Base-by-base conservation (phyloP, 371 early-diverging fungal genomes). In the Cokeromyces recurvatus region DNA sequence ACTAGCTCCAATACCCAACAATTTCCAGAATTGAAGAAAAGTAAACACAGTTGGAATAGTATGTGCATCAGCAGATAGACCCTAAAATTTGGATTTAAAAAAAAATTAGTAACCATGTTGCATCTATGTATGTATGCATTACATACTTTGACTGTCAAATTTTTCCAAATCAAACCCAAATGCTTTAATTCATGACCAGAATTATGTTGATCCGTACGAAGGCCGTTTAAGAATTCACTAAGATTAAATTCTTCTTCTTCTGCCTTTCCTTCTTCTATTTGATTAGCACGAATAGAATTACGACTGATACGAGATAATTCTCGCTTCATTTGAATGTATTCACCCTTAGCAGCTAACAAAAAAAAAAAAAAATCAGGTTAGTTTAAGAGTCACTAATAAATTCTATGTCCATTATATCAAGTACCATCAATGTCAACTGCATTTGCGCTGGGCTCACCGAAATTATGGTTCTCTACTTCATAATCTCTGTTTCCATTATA, bases 81-180 rank as follows among this genome's bases (percentile, higher is more conserved):
- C 57, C 76, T 57, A 60, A 29, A n/a, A 3, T 31, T 10, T 36
- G 25, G 19, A 15, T 4, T 24, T 6, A 32, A 31, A 39, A 32
- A 22, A 31, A 22, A 21, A 27, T 11, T 7, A 27, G 29, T 27
- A 27, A 27, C 7, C 29, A n/a, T n/a, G n/a, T n/a, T n/a, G n/a
- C n/a, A n/a, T n/a, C n/a, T n/a, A n/a, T n/a, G n/a, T n/a, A n/a
- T n/a, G n/a, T n/a, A n/a, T n/a, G n/a, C n/a, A n/a, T 27, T 21
- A 14, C 10, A 1, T 60, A 60, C 61, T 38, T 56, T 65, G 29
- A 75, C 76, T 14, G 66, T 64, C 32, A 75, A 43, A 32, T 70
- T 46, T 51, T 62, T 67, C 61, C 72, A 71, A 12, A 62, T 53
- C 2, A 78, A 47, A 47, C 76, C 77, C 44, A 78, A 46, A 16